Evolutionary conservation across 768 basidiomycete species (phyloP), one percentile per base, ranked within the genome.

Genomic region (Pleurotus ostreatus): DNA sequence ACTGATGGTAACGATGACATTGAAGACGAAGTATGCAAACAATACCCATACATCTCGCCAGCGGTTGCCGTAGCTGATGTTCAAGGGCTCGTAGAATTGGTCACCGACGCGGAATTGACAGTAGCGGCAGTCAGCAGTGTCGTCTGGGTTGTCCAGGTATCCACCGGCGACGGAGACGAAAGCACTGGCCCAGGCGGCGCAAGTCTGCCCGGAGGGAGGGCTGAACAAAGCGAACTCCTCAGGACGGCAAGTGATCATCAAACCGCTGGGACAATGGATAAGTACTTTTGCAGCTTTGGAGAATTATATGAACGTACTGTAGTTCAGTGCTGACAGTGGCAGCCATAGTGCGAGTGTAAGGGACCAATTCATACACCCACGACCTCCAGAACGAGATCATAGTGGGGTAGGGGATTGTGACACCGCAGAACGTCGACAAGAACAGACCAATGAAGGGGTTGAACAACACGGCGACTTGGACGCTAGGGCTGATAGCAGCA

Each of bases 251-350:
- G 56, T 66, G 58, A 94, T 86, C 0, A 63, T 60, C 16, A 92
- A 75, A 8, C 85, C 89, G 63, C 84, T 84, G 57, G 11, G 52
- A 41, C 49, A 11, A 40, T 39, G 18, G 22, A 47, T 68, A 58
- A 59, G 66, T 48, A 38, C 8, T 30, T 30, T 38, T 46, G n/a
- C 22, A 23, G 11, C n/a, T 18, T 6, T 18, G 1, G 56, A 46
- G 37, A 15, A 16, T 48, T 4, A 8, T 22, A n/a, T 12, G 6
- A 15, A 66, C 76, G 55, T 62, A 85, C 83, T 89, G 82, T 8
- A 94, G 75, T 62, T 90, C 91, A 4, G 88, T 92, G 0, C 88
- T 81, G 26, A 92, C 71, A 77, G 93, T 86, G 15, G 90, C 82
- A 5, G 84, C 78, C 22, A 92, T 68, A 9, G 82, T 74, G 20